Evolutionary conservation across 2,329 filamentous ascomycete genomes (phyloP).

Genomic region (Tolypocladium guangdongense): DNA sequence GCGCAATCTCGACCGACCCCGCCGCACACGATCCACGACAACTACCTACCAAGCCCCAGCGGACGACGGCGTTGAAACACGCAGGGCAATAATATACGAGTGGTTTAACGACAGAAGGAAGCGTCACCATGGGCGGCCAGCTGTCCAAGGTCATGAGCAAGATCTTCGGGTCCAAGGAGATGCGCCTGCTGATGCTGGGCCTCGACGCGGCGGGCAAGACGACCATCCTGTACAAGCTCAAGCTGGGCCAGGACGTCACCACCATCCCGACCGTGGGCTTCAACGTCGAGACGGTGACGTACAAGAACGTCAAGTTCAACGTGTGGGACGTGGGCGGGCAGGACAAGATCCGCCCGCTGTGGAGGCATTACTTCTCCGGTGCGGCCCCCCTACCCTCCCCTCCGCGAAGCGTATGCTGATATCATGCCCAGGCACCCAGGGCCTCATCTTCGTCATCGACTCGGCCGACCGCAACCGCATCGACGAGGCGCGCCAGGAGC

Average conservation of each 20-base stretch:
- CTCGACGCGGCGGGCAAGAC: constrained; percentile 98
- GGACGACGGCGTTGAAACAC: no score
- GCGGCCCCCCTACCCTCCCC: constrained; percentile 14
- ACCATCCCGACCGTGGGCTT: constrained; percentile 98
- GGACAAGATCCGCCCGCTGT: constrained; percentile 95
- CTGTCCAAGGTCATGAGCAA: constrained; percentile 96
- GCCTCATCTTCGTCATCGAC: constrained; percentile 97
- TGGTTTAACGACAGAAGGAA: not conserved
- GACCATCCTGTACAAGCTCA: constrained; percentile 97
- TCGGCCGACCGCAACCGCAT: constrained; percentile 85
- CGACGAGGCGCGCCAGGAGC: constrained; percentile 83
- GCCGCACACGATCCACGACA: not conserved
- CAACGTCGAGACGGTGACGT: constrained; percentile 97
- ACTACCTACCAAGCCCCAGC: no score
- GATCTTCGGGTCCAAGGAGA: constrained; percentile 98
- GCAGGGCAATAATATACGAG: no score
- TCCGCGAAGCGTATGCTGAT: constrained; percentile 2
- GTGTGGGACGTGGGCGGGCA: constrained; percentile 98
- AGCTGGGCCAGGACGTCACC: constrained; percentile 95
- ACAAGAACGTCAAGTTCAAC: constrained; percentile 99
- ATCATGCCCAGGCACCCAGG: constrained; percentile 64
- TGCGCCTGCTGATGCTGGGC: constrained; percentile 96
- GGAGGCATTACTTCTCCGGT: constrained; percentile 94
- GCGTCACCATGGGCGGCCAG: constrained; percentile 71
- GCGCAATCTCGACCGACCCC: not conserved